Percentiles rank a stretch among this genome's conserved stretches.
Conservation (phyloP, 805 yeast genomes). For the Metschnikowia proteae region DNA sequence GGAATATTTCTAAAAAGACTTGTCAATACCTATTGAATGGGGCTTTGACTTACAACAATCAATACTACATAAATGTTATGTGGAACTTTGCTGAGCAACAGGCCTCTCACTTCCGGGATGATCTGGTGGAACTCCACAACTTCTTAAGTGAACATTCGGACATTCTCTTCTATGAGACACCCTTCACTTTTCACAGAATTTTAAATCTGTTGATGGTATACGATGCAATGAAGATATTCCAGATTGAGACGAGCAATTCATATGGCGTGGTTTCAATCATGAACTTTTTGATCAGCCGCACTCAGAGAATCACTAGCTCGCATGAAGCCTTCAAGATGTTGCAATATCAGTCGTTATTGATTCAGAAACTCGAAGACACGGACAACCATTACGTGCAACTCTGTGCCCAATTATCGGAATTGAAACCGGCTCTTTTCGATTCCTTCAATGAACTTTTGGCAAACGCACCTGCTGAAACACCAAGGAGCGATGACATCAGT, state of each 20-base stretch:
- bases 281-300: constrained; percentile 1
- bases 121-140: constrained; percentile 22
- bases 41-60: constrained; percentile 18
- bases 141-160: constrained; percentile 30
- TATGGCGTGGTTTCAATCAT: constrained; percentile 23
- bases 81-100: constrained; percentile 36
- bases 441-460: neutral
- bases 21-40: constrained; percentile 30
- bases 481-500: neutral
- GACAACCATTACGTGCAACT: constrained; percentile 36
- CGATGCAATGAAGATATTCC: constrained; percentile 24
- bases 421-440: constrained; percentile 12
- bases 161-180: constrained; percentile 18
- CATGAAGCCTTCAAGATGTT: constrained; percentile 20
- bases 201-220: constrained; percentile 30
- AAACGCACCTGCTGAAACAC: neutral
- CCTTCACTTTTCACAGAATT: constrained; percentile 7
- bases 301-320: neutral
- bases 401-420: constrained; percentile 21
- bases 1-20: constrained; percentile 27
- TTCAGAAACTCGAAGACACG: constrained; percentile 37
- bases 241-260: constrained; percentile 28
- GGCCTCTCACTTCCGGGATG: constrained; percentile 20
- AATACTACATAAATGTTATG: constrained; percentile 29
- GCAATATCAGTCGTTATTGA: constrained; percentile 27